Evolutionary conservation across 129 eudicot species (phyloP), one percentile per base, ranked within the genome.

Genomic region (Logfia minima): DNA sequence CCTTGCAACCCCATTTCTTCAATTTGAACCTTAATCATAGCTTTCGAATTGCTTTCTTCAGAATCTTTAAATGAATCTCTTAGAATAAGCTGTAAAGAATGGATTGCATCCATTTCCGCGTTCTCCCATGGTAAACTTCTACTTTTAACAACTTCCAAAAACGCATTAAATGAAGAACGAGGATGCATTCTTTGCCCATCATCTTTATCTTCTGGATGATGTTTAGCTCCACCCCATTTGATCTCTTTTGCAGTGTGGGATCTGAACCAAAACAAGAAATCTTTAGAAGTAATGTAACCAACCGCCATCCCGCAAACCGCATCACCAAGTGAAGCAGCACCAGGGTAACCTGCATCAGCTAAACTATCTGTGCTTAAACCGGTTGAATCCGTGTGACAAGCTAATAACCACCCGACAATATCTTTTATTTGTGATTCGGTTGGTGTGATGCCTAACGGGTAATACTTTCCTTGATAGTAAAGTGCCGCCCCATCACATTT

Each of bases 221-320:
- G 97, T 80, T 92, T 95, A 18, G 97, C 97, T 7, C 99, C 99
- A 41, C 97, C 99, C 99, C 99, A 95, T 66, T 95, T 95, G 39
- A 91, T 82, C 83, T 95, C 99, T 78, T 95, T 89, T 0, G 93
- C 92, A 3, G 92, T 88, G 84, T 91, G 97, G 52, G 99, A 95
- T 16, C 97, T 82, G 48, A 95, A 95, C 99, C 99, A 95, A 64
- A 95, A 95, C 83, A 92, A 79, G 80, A 85, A 95, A 83, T 95
- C 96, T 51, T 84, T 85, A 18, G 87, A 51, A 29, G 95, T 95
- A 19, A 95, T 88, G 75, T 87, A 85, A 43, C 97, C 99, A 76
- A 92, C 96, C 0, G 96, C 97, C 96, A 95, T 95, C 19, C 99
- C 99, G 70, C 99, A 95, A 70, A 95, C 97, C 6, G 89, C 95